Percentiles rank a stretch among this genome's conserved stretches.
phyloP scores from a whole-genome alignment of 495 filamentous ascomycete species.

The Neurospora intermedia region DNA sequence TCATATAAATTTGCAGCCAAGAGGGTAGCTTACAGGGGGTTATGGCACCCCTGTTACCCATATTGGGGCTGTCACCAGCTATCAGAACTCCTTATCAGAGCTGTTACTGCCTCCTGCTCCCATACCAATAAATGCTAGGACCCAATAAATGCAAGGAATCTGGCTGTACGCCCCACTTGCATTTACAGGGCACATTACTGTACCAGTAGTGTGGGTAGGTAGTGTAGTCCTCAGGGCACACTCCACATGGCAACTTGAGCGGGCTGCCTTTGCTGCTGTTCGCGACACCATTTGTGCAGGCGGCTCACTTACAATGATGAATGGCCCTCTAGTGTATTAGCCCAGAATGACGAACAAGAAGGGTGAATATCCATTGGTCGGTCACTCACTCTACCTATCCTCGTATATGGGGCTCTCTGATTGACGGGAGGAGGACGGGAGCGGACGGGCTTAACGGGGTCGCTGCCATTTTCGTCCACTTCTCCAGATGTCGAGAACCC shows the following conservation, averaged over 20 bases:
- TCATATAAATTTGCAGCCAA: too few relatives aligned
- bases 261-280: not conserved
- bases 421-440: not conserved
- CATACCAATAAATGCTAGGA: too few relatives aligned
- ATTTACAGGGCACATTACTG: too few relatives aligned
- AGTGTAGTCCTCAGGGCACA: not conserved
- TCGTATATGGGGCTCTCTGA: not conserved
- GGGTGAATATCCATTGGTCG: not conserved
- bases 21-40: too few relatives aligned
- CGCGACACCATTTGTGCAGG: not conserved
- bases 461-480: not conserved
- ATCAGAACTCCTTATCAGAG: too few relatives aligned
- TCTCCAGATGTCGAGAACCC: not conserved
- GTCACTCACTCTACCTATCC: not conserved
- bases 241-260: not conserved
- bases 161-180: too few relatives aligned
- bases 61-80: too few relatives aligned
- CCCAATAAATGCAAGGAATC: too few relatives aligned
- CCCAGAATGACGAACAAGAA: not conserved
- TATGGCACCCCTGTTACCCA: too few relatives aligned
- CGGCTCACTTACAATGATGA: not conserved
- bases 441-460: not conserved
- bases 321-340: not conserved
- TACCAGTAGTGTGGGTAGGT: too few relatives aligned
- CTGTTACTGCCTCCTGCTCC: too few relatives aligned